Conservation (phyloP, 306 rosid species). For the Dalbergia cochinchinensis region DNA sequence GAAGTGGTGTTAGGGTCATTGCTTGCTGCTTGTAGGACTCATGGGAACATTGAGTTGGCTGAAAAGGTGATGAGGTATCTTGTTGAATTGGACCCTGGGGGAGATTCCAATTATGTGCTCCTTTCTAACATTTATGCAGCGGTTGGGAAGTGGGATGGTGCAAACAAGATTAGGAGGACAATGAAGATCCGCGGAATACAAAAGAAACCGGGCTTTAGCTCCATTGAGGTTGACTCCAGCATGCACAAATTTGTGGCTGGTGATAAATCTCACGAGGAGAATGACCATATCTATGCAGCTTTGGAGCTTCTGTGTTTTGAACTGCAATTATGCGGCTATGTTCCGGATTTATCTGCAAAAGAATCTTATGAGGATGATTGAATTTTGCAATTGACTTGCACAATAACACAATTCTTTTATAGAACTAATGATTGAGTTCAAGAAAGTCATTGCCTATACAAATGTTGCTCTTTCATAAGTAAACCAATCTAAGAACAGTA, state of each 20-base stretch:
- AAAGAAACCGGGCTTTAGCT: constrained; percentile 80
- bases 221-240: constrained; percentile 76
- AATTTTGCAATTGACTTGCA: constrained; percentile 34
- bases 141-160: constrained; percentile 84
- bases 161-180: constrained; percentile 66
- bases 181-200: constrained; percentile 79
- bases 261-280: constrained; percentile 70
- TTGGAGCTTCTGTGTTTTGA: constrained; percentile 73
- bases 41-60: constrained; percentile 72
- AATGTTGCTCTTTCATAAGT: background rate
- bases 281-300: constrained; percentile 50
- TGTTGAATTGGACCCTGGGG: constrained; percentile 62
- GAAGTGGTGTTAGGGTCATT: constrained; percentile 89
- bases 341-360: constrained; percentile 53
- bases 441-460: constrained; percentile 24
- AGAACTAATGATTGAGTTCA: constrained; percentile 17
- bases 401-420: background rate
- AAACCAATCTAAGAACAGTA: constrained; percentile 2
- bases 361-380: constrained; percentile 54
- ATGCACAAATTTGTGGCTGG: constrained; percentile 82
- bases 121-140: constrained; percentile 88
- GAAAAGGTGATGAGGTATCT: constrained; percentile 76
- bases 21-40: constrained; percentile 86
- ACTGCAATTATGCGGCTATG: constrained; percentile 68
- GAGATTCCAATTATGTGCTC: constrained; percentile 85